Evolutionary conservation across 495 filamentous ascomycete genomes (phyloP).

Genomic region (Penicillium antarcticum): DNA sequence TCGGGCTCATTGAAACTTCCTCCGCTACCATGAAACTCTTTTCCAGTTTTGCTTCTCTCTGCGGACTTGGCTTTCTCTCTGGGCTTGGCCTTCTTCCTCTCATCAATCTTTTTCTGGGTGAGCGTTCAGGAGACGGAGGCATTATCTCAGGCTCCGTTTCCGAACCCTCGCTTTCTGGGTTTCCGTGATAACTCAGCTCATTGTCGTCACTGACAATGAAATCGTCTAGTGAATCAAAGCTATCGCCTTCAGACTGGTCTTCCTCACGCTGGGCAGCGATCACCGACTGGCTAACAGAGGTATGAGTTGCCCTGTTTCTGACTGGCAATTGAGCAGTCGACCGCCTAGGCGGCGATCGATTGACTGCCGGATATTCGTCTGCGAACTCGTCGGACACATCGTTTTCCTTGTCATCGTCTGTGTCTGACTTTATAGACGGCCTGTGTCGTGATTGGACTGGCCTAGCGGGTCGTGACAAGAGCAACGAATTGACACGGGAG

Average conservation of each 20-base stretch:
- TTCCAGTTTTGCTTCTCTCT: slow-evolving; percentile 14
- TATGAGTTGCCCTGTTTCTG: slow-evolving; percentile 10
- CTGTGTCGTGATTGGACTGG: slow-evolving; percentile 22
- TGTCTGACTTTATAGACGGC: slow-evolving; percentile 20
- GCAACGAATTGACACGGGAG: slow-evolving; percentile 36
- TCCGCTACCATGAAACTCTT: slow-evolving; percentile 7
- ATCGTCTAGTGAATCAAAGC: slow-evolving; percentile 37
- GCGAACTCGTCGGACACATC: slow-evolving; percentile 28
- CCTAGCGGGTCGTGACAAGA: slow-evolving; percentile 7
- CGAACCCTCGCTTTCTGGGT: slow-evolving; percentile 19
- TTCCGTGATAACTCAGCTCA: slow-evolving; percentile 38
- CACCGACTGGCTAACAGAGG: slow-evolving; percentile 12
- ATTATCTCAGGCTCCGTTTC: slow-evolving; percentile 31
- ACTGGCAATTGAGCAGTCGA: slow-evolving; percentile 8
- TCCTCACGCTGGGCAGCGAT: slow-evolving; percentile 13
- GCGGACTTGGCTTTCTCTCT: slow-evolving; percentile 29
- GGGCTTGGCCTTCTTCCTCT: slow-evolving; percentile 32
- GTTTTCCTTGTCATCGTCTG: slow-evolving; percentile 46
- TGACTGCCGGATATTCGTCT: slow-evolving; percentile 8
- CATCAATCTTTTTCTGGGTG: slow-evolving; percentile 30
- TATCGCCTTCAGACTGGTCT: slow-evolving; percentile 26
- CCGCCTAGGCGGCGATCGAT: slow-evolving; percentile 21
- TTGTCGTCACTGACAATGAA: slow-evolving; percentile 49
- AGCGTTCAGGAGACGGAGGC: slow-evolving; percentile 22
- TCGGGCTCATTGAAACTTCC: slow-evolving; percentile 15